Conservation (phyloP, 495 filamentous ascomycete genomes). For the Xylaria longipes region DNA sequence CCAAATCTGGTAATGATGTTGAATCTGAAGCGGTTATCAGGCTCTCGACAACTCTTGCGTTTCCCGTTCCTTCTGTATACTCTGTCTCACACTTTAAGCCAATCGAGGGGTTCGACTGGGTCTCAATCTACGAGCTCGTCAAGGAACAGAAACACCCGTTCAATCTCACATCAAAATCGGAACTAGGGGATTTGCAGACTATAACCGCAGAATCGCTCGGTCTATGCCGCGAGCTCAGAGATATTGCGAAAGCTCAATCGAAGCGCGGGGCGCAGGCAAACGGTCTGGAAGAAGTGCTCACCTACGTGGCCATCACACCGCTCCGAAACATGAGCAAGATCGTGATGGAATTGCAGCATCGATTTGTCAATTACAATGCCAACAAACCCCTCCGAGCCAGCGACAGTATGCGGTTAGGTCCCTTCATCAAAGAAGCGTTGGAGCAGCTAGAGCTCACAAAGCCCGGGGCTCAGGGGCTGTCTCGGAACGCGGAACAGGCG, state of each 20-base stretch:
- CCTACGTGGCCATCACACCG: not conserved
- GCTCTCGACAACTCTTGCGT: not conserved
- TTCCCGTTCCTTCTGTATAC: not conserved
- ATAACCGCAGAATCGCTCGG: not conserved
- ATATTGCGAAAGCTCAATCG: not conserved
- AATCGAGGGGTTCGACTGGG: not conserved
- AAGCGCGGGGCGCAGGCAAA: not conserved
- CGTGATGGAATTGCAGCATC: not conserved
- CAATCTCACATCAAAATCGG: not conserved
- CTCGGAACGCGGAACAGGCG: not conserved
- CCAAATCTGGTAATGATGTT: not conserved
- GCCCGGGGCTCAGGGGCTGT: not conserved
- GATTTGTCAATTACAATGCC: not conserved
- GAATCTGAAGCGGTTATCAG: not conserved
- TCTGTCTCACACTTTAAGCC: not conserved
- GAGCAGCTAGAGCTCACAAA: not conserved
- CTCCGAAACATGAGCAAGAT: not conserved
- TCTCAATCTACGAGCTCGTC: not conserved
- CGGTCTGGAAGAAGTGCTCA: not conserved
- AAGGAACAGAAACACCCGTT: not conserved
- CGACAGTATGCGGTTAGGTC: not conserved
- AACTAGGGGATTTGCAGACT: not conserved
- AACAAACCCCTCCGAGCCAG: not conserved
- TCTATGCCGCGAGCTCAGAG: not conserved
- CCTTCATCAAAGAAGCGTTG: not conserved